These are phyloP conservation scores for Solanum bulbocastanum DNA, from an alignment of 257 asterid genomes.

Conservation along the genomic window DNA sequence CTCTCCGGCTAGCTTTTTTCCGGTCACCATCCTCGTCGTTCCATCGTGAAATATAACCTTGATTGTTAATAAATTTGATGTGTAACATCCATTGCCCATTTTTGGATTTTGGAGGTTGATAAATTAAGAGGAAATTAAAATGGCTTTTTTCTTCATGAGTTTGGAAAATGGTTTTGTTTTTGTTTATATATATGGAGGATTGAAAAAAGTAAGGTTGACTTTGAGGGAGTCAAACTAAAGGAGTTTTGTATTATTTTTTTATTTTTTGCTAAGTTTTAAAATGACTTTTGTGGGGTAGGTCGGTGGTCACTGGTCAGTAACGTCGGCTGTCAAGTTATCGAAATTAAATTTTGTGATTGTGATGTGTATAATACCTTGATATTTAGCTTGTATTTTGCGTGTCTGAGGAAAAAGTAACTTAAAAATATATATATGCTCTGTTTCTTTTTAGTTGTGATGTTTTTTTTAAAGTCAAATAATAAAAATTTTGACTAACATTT, in stretches of 20 bases:
- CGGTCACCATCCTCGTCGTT: conserved; percentile 21
- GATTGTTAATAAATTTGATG: conserved; percentile 8
- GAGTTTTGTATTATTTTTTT: background rate
- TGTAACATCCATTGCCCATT: conserved; percentile 3
- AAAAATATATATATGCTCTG: background rate
- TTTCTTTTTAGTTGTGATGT: background rate
- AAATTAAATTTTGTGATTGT: background rate
- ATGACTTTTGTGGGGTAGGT: conserved; percentile 8
- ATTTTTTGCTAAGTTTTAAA: background rate
- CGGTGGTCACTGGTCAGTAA: conserved; percentile 51
- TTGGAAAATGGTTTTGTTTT: background rate
- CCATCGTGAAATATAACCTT: conserved; percentile 44
- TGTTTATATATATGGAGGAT: background rate
- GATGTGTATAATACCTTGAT: background rate
- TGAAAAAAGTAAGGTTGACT: background rate
- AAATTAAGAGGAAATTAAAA: background rate
- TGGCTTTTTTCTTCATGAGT: background rate
- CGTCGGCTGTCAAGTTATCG: conserved; percentile 18
- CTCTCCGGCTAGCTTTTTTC: conserved; percentile 56
- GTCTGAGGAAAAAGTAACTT: background rate
- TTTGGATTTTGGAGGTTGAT: background rate
- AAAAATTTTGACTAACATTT: too few relatives aligned
- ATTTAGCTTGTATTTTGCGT: background rate
- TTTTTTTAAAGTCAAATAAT: background rate
- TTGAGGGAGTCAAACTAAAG: background rate